These are phyloP conservation scores for Elsinoe fawcettii DNA, from an alignment of 2,329 filamentous ascomycete genomes.

Conservation along the genomic window DNA sequence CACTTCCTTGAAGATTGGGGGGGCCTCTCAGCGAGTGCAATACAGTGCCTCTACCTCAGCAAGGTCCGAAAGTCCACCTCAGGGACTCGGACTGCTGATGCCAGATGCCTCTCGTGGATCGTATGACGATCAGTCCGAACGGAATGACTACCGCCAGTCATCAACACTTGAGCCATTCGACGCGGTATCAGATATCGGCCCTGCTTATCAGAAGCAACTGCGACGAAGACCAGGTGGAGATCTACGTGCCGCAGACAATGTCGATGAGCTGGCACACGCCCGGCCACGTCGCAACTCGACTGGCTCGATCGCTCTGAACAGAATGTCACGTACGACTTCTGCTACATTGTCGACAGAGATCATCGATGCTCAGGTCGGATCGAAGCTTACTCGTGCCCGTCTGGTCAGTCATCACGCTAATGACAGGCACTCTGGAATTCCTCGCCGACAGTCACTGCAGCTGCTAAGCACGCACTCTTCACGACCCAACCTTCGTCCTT, in stretches of 20 bases:
- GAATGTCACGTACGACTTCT: constrained; percentile 11
- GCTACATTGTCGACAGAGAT: constrained; percentile 14
- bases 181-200: background rate
- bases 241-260: constrained; percentile 39
- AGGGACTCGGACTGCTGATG: constrained; percentile 8
- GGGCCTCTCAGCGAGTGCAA: background rate
- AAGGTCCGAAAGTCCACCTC: constrained; percentile 7
- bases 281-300: constrained; percentile 41
- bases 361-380: constrained; percentile 8
- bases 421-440: background rate
- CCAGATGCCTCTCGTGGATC: background rate
- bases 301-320: constrained; percentile 28
- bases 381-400: background rate
- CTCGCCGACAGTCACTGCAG: constrained; percentile 14
- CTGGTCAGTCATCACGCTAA: constrained; percentile 15
- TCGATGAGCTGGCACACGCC: constrained; percentile 37
- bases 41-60: constrained; percentile 4
- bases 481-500: constrained; percentile 51
- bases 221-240: constrained; percentile 43
- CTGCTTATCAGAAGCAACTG: constrained; percentile 32
- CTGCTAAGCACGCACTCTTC: constrained; percentile 48
- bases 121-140: background rate
- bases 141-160: constrained; percentile 2
- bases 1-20: background rate
- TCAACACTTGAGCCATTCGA: constrained; percentile 7